A percentile compares a stretch with the other conserved stretches of the same genome.
Evolutionary conservation across 768 basidiomycete genomes (phyloP).

Genomic region (Exsudoporus frostii): DNA sequence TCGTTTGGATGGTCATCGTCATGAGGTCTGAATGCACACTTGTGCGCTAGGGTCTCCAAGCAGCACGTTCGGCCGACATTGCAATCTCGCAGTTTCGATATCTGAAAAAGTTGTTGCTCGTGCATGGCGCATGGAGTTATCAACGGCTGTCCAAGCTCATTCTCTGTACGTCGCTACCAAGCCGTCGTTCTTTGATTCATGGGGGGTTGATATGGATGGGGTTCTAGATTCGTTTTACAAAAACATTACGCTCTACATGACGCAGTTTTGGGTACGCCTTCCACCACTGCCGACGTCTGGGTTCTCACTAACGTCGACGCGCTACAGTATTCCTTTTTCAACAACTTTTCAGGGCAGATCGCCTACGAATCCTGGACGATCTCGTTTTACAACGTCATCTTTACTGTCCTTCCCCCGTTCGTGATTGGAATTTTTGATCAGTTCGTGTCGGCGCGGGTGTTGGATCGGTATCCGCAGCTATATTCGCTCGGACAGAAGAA

Average conservation of each 20-base stretch:
- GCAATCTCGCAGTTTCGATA: slow-evolving; percentile 97
- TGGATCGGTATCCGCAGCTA: slow-evolving; percentile 95
- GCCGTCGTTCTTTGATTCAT: neutral
- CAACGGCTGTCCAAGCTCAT: slow-evolving; percentile 92
- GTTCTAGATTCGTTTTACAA: slow-evolving; percentile 93
- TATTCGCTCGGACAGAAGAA: slow-evolving; percentile 95
- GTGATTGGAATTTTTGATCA: slow-evolving; percentile 99
- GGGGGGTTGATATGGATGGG: slow-evolving; percentile 3
- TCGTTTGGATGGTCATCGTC: neutral
- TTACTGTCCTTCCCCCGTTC: slow-evolving; percentile 92
- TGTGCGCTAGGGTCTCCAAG: slow-evolving; percentile 80
- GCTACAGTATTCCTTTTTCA: slow-evolving; percentile 93
- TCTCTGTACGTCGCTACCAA: slow-evolving; percentile 61
- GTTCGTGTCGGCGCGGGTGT: slow-evolving; percentile 93
- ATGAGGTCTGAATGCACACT: neutral
- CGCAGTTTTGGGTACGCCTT: slow-evolving; percentile 87
- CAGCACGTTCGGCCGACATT: slow-evolving; percentile 94
- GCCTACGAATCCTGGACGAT: slow-evolving; percentile 99
- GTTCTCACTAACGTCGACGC: neutral
- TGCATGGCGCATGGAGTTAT: slow-evolving; percentile 99
- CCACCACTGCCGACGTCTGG: no score
- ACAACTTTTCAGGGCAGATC: slow-evolving; percentile 98
- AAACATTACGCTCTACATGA: slow-evolving; percentile 97
- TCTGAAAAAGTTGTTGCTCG: slow-evolving; percentile 90
- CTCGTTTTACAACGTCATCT: slow-evolving; percentile 93